These are phyloP conservation scores for Albugo candida DNA, from an alignment of 352 stramenopile species.

Conservation along the genomic window DNA sequence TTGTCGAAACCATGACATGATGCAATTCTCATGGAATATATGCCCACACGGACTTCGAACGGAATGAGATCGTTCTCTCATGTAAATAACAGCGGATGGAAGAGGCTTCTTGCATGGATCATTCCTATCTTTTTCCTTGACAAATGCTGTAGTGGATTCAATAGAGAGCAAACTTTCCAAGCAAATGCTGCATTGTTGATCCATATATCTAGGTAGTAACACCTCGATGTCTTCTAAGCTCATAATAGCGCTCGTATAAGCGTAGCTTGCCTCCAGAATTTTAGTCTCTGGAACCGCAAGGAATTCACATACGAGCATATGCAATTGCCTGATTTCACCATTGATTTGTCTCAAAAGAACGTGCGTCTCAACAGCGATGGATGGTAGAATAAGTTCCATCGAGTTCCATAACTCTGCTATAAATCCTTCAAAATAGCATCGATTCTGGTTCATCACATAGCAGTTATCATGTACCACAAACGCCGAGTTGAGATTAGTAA, in stretches of 20 bases:
- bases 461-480: conserved; percentile 23
- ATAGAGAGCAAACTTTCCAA: conserved; percentile 16
- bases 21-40: conserved; percentile 43
- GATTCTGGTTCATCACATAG: conserved; percentile 16
- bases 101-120: conserved; percentile 15
- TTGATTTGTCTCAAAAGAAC: neutral
- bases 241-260: conserved; percentile 33
- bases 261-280: conserved; percentile 26
- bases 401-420: conserved; percentile 23
- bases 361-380: conserved; percentile 22
- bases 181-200: conserved; percentile 36
- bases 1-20: conserved; percentile 41
- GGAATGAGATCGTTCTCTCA: neutral
- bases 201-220: conserved; percentile 12
- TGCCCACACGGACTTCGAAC: conserved; percentile 22
- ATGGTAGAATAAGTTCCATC: conserved; percentile 23
- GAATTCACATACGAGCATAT: conserved; percentile 31
- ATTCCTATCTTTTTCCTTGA: neutral
- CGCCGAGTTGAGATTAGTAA: conserved; percentile 17
- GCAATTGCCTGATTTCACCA: conserved; percentile 19
- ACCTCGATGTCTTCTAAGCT: conserved; percentile 31
- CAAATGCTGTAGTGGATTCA: conserved; percentile 3
- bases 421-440: conserved; percentile 21
- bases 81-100: neutral
- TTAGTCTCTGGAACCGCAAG: conserved; percentile 19